Percentiles rank a stretch among this genome's conserved stretches.
Evolutionary conservation across 1,284 basidiomycete genomes (phyloP).

Genomic region (Microbotryum violaceum): DNA sequence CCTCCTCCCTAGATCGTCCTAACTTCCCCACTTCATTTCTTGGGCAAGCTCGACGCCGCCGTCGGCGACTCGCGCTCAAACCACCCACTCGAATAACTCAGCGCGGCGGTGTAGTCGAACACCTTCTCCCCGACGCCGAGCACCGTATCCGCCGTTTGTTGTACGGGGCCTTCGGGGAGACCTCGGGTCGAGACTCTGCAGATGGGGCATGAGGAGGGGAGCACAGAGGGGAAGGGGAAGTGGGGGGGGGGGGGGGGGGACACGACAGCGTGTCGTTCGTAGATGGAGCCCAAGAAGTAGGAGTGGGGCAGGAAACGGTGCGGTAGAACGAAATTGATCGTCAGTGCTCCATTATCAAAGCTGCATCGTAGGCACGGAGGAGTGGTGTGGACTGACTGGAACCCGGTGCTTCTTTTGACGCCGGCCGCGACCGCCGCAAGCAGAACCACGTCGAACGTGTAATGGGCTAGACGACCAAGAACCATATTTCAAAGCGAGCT

Average conservation of each 20-base stretch:
- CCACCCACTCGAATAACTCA: conserved; percentile 25
- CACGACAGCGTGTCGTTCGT: not conserved
- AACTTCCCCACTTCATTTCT: conserved; percentile 1
- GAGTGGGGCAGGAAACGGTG: not conserved
- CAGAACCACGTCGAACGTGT: conserved; percentile 73
- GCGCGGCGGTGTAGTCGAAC: conserved; percentile 49
- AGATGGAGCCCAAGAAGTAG: not conserved
- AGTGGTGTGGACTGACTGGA: conserved; percentile 57
- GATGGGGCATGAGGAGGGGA: not conserved
- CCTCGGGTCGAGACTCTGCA: conserved; percentile 26
- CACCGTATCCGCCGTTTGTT: conserved; percentile 66
- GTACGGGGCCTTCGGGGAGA: conserved; percentile 33
- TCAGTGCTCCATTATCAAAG: not conserved
- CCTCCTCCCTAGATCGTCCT: not conserved
- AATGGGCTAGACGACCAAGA: conserved; percentile 75
- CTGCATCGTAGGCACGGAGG: not conserved
- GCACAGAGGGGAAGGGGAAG: not conserved
- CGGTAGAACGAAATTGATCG: not conserved
- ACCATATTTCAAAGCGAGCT: conserved; percentile 48
- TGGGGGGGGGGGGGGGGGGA: no score
- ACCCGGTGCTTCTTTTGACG: conserved; percentile 80
- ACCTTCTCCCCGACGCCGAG: conserved; percentile 79
- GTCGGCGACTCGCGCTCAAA: conserved; percentile 26
- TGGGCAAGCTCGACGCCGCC: not conserved
- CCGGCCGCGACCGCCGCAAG: conserved; percentile 85